Percentiles rank a stretch among this genome's conserved stretches.
These are phyloP conservation scores for Fusarium robinianum DNA, from an alignment of 2,329 filamentous ascomycete species.

Conservation along the genomic window DNA sequence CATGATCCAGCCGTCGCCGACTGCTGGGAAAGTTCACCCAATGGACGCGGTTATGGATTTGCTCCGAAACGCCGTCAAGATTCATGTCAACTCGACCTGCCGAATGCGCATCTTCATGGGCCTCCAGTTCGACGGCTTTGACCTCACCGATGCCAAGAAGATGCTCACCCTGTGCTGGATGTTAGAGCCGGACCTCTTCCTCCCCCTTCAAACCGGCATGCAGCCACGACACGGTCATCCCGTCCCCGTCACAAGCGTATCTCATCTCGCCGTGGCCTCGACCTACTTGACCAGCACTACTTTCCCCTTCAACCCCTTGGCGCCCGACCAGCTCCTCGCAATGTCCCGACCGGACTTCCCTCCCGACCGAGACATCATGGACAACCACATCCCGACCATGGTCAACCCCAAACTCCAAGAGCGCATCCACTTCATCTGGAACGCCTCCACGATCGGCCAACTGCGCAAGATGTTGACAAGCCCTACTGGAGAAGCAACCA, in stretches of 20 bases:
- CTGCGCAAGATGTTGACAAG: conserved; percentile 9
- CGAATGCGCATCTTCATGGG: conserved; percentile 15
- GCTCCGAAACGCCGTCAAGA: conserved; percentile 21
- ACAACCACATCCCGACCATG: conserved; percentile 10
- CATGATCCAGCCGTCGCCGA: neutral
- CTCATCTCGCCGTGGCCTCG: conserved; percentile 9
- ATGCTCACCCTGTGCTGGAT: conserved; percentile 20
- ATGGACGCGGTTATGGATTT: conserved; percentile 9
- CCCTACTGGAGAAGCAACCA: conserved; percentile 14
- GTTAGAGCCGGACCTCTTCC: conserved; percentile 17
- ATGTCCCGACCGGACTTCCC: conserved; percentile 1
- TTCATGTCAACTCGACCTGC: conserved; percentile 36
- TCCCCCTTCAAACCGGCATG: conserved; percentile 11
- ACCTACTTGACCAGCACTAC: conserved; percentile 1
- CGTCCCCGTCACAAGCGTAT: conserved; percentile 14
- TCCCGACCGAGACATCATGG: conserved; percentile 5
- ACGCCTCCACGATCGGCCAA: conserved; percentile 2
- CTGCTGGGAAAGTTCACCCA: conserved; percentile 7
- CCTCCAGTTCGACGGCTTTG: conserved; percentile 11
- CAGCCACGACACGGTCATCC: conserved; percentile 2
- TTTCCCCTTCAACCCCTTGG: neutral
- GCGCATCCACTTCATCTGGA: conserved; percentile 24
- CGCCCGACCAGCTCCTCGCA: conserved; percentile 1
- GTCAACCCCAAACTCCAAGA: conserved; percentile 13
- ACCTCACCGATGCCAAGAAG: conserved; percentile 19